Evolutionary conservation across 2,329 filamentous ascomycete genomes (phyloP).

Genomic region (Rhynchosporium agropyri): DNA sequence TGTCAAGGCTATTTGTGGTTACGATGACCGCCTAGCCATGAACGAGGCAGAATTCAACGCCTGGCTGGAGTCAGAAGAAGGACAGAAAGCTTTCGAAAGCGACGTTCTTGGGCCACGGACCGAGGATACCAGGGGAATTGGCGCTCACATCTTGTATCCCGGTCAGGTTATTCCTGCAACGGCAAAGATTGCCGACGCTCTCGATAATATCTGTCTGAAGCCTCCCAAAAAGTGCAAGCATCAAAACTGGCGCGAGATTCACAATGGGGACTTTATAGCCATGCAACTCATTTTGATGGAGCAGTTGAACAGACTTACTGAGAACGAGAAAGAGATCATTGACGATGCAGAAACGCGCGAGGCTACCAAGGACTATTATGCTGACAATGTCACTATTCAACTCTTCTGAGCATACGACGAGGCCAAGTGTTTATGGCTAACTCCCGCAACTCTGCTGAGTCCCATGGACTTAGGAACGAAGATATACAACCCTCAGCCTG

Average conservation of each 20-base stretch:
- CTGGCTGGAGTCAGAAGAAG: constrained; percentile 37
- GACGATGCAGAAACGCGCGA: constrained; percentile 40
- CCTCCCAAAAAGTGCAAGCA: constrained; percentile 36
- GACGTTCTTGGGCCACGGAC: constrained; percentile 38
- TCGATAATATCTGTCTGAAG: constrained; percentile 39
- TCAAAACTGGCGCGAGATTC: constrained; percentile 35
- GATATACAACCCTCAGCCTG: too few relatives aligned
- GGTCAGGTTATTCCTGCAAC: constrained; percentile 25
- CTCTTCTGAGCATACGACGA: constrained; percentile 7
- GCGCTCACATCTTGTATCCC: constrained; percentile 26
- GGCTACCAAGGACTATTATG: constrained; percentile 37
- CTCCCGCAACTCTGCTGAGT: too few relatives aligned
- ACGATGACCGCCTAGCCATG: constrained; percentile 40
- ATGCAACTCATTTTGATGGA: constrained; percentile 21
- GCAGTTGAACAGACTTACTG: constrained; percentile 30
- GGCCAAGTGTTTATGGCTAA: too few relatives aligned
- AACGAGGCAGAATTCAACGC: constrained; percentile 37
- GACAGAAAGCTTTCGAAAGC: constrained; percentile 33
- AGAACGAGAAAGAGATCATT: constrained; percentile 34
- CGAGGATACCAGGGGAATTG: constrained; percentile 32
- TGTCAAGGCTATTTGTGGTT: constrained; percentile 39
- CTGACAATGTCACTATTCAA: constrained; percentile 33
- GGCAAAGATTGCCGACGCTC: constrained; percentile 25
- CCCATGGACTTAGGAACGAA: too few relatives aligned
- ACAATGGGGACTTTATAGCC: constrained; percentile 31